These are phyloP conservation scores for Lathyrus aphaca DNA, from an alignment of 306 rosid species.

Conservation along the genomic window DNA sequence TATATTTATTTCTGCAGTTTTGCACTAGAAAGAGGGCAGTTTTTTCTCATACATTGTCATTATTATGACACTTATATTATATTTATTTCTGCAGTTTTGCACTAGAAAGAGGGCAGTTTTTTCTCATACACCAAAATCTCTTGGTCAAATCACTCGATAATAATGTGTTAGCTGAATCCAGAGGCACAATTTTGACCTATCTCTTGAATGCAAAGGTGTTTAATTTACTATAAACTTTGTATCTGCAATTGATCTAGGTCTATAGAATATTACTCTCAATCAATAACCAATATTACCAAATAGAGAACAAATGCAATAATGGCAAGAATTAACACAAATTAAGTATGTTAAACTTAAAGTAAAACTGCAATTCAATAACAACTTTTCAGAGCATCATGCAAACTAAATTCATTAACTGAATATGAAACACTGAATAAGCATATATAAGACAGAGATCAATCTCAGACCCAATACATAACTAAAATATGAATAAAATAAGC, in stretches of 20 bases:
- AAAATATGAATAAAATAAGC: slow-evolving; percentile 16
- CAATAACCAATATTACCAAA: not conserved
- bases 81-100: not conserved
- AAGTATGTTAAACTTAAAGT: not conserved
- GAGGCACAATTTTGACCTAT: not conserved
- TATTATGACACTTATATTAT: not conserved
- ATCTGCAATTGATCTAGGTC: not conserved
- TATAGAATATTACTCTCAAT: not conserved
- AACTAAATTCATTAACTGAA: slow-evolving; percentile 41
- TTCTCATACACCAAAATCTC: not conserved
- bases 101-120: not conserved
- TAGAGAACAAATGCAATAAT: no score
- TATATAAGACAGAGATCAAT: slow-evolving; percentile 30
- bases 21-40: not conserved
- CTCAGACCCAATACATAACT: slow-evolving; percentile 34
- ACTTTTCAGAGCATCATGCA: slow-evolving; percentile 35
- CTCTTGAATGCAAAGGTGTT: not conserved
- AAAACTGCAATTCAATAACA: slow-evolving; percentile 4
- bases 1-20: not conserved
- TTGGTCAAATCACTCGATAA: not conserved
- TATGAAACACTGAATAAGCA: slow-evolving; percentile 33
- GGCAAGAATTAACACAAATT: no score
- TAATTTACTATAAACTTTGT: not conserved
- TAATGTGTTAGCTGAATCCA: not conserved
- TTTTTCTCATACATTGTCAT: not conserved